These are phyloP conservation scores for Collariella sp. DNA, from an alignment of 495 filamentous ascomycete genomes.

Conservation along the genomic window DNA sequence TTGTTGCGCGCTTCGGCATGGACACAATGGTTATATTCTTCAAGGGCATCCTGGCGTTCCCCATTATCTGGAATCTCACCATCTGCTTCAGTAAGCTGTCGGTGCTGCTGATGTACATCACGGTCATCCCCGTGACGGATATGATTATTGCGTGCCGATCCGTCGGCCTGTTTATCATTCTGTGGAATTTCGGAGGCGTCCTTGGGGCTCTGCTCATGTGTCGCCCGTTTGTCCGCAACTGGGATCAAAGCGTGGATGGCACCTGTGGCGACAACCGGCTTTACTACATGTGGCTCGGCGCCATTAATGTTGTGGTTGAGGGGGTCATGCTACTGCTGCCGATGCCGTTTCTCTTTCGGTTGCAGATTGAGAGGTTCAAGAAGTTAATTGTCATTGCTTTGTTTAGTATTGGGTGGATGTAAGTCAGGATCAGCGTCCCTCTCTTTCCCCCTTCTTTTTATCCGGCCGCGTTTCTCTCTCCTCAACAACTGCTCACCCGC, in stretches of 20 bases:
- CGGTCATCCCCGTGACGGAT: slow-evolving; percentile 5
- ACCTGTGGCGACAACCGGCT: slow-evolving; percentile 11
- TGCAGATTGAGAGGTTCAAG: slow-evolving; percentile 9
- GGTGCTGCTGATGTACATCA: slow-evolving; percentile 15
- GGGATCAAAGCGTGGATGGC: slow-evolving; percentile 10
- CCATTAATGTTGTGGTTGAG: slow-evolving; percentile 11
- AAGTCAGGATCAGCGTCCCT: background rate
- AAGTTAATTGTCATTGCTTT: slow-evolving; percentile 12
- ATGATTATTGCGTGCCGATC: slow-evolving; percentile 5
- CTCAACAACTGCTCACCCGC: background rate
- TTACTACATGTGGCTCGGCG: slow-evolving; percentile 13
- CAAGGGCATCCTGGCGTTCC: slow-evolving; percentile 14
- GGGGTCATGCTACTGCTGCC: slow-evolving; percentile 9
- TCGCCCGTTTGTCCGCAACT: slow-evolving; percentile 13
- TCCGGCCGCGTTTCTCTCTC: background rate
- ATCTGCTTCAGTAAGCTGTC: slow-evolving; percentile 18
- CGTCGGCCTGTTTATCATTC: slow-evolving; percentile 6
- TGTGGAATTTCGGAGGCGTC: slow-evolving; percentile 8
- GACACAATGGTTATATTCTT: slow-evolving; percentile 14
- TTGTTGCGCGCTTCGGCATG: slow-evolving; percentile 10
- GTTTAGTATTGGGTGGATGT: slow-evolving; percentile 15
- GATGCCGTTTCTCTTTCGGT: slow-evolving; percentile 6
- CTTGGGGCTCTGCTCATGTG: slow-evolving; percentile 10
- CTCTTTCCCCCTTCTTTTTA: background rate
- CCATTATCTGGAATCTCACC: slow-evolving; percentile 13